Evolutionary conservation across 331 rosid genomes (phyloP).

Genomic region (Ulmus americana): DNA sequence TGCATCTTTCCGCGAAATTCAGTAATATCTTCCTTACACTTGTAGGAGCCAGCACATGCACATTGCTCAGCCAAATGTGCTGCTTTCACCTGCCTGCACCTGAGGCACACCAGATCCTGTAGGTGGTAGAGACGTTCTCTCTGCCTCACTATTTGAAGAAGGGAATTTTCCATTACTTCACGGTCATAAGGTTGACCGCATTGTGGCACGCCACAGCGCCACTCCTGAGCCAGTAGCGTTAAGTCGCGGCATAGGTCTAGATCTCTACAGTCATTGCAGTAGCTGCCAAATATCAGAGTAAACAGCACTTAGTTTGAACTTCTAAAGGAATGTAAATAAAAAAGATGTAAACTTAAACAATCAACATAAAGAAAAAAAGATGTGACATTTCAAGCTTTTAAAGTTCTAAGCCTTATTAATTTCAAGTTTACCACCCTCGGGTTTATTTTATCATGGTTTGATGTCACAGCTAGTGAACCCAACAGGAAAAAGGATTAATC

Average conservation of each 20-base stretch:
- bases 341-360: too few species aligned
- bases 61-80: constrained; percentile 84
- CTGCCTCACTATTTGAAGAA: constrained; percentile 55
- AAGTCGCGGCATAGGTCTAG: constrained; percentile 49
- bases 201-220: constrained; percentile 80
- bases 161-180: constrained; percentile 65
- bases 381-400: too few species aligned
- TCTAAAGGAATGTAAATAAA: constrained; percentile 7
- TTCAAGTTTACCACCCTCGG: too few species aligned
- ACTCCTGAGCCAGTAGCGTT: constrained; percentile 48
- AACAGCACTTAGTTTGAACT: neutral
- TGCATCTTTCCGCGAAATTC: constrained; percentile 55
- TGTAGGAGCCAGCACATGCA: constrained; percentile 69
- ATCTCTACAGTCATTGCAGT: constrained; percentile 56
- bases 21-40: constrained; percentile 54
- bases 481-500: too few species aligned
- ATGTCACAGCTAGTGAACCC: too few species aligned
- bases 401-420: too few species aligned
- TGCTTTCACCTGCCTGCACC: constrained; percentile 69
- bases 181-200: constrained; percentile 85
- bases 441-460: too few species aligned
- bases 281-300: constrained; percentile 25
- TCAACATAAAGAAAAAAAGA: too few species aligned
- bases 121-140: constrained; percentile 51
- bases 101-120: constrained; percentile 48